Base-by-base conservation (phyloP, 2,329 filamentous ascomycete genomes). In the Pseudopithomyces chartarum region DNA sequence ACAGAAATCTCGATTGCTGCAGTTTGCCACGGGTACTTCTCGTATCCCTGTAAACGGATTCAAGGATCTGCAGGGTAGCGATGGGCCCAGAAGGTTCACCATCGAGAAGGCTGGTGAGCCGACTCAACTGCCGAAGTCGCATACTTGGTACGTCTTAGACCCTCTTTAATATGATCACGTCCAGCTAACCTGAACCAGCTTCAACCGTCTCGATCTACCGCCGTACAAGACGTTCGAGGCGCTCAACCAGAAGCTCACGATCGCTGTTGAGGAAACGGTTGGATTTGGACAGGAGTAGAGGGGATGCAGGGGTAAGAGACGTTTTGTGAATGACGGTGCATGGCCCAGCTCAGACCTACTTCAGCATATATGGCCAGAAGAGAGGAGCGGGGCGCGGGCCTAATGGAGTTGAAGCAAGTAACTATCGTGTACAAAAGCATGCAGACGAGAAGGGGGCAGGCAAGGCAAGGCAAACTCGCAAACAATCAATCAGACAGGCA, bases 11-110 rank as follows among this genome's bases (percentile, higher is more conserved):
- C 89, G 95, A 71, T 83, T 99, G 60, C 80, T 99, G 68, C 95
- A 99, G 77, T 99, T 99, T 75, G 95, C 95, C 0, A 99, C 95
- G 8, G 95, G 95, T 76, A 99, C 95, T 13, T 97, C 92, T 48
- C 90, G 95, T 80, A 99, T 99, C 65, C 95, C 95, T 0, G 95
- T 99, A 79, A 99, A 99, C 76, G 95, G 95, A 7, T 99, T 99
- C 85, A 99, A 99, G 81, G 95, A 99, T 82, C 82, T 99, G 50
- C 95, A 99, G 78, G 95, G 95, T 39, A 97, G 92, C 66, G 95
- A 99, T 75, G 95, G 95, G 3, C 95, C 95, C 10, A 85, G 95
- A 78, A 84, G 95, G 61, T 99, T 99, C 71, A 99, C 95, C 0
- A 98, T 99, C 76, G 95, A 99, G 77, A 98, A 98, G 81, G 92